phyloP scores from a whole-genome alignment of 441 rosid species.

The Omphalea diandra region DNA sequence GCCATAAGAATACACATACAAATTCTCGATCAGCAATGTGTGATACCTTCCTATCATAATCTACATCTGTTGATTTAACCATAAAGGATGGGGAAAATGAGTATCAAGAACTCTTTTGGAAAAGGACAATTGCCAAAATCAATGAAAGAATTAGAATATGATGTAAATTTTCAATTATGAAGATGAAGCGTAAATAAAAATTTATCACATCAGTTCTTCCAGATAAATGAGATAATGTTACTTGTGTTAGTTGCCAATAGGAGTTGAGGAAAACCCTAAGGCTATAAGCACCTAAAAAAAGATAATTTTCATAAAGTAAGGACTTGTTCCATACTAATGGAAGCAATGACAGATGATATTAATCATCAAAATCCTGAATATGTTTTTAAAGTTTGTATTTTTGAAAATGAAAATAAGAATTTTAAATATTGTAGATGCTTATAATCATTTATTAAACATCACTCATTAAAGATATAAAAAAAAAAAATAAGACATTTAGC shows the following conservation, averaged over 20 bases:
- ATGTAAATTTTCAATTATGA: background rate
- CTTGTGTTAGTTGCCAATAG: background rate
- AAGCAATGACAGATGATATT: background rate
- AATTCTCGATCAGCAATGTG: constrained; percentile 80
- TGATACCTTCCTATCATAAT: constrained; percentile 88
- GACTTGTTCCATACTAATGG: background rate
- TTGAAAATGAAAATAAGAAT: background rate
- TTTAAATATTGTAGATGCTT: too few relatives aligned
- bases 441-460: background rate
- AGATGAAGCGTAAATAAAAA: background rate
- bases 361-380: constrained; percentile 3
- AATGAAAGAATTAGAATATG: too few relatives aligned
- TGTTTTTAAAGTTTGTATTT: background rate
- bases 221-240: background rate
- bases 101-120: constrained; percentile 11
- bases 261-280: too few relatives aligned
- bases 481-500: background rate
- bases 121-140: background rate
- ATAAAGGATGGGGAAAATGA: constrained; percentile 17
- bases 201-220: background rate
- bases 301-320: background rate
- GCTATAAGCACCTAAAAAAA: too few relatives aligned
- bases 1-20: constrained; percentile 89
- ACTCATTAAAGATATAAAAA: background rate
- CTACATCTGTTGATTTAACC: constrained; percentile 71